A percentile compares a stretch with the other conserved stretches of the same genome.
These are phyloP conservation scores for Tetracladium setigerum DNA, from an alignment of 495 filamentous ascomycete species.

Conservation along the genomic window DNA sequence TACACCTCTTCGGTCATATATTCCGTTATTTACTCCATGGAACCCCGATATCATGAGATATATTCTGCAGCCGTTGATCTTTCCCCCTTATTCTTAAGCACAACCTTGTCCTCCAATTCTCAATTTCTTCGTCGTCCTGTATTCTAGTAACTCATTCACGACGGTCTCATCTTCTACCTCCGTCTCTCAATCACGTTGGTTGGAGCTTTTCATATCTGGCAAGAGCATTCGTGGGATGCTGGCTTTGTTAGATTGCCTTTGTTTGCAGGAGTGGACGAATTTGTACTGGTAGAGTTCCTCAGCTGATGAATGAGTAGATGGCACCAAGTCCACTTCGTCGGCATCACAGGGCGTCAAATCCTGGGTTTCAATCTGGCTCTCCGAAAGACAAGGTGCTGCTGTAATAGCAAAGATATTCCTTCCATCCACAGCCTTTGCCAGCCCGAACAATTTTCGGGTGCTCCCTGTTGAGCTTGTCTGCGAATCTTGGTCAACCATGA, in stretches of 20 bases:
- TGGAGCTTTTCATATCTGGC: not conserved
- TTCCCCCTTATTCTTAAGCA: no score
- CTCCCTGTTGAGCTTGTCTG: not conserved
- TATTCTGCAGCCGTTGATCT: no score
- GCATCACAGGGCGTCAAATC: not conserved
- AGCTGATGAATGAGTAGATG: not conserved
- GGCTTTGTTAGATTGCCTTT: no score
- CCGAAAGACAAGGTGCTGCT: not conserved
- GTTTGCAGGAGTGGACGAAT: not conserved
- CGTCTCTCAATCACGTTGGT: conserved; percentile 1
- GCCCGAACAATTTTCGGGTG: not conserved
- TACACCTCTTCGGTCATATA: no score
- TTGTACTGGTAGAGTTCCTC: not conserved
- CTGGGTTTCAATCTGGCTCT: no score
- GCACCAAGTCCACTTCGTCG: conserved; percentile 4
- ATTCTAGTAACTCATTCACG: conserved; percentile 1
- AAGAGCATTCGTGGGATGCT: no score
- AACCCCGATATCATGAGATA: no score
- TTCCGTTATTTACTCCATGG: no score
- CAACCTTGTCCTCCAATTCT: not conserved
- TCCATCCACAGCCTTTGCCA: not conserved
- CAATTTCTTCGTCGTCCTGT: conserved; percentile 3
- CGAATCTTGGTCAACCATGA: conserved; percentile 1
- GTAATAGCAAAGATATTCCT: conserved; percentile 6
- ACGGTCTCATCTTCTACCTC: not conserved